These are phyloP conservation scores for Antarctomyces pellizariae DNA, from an alignment of 495 filamentous ascomycete species.

Conservation along the genomic window DNA sequence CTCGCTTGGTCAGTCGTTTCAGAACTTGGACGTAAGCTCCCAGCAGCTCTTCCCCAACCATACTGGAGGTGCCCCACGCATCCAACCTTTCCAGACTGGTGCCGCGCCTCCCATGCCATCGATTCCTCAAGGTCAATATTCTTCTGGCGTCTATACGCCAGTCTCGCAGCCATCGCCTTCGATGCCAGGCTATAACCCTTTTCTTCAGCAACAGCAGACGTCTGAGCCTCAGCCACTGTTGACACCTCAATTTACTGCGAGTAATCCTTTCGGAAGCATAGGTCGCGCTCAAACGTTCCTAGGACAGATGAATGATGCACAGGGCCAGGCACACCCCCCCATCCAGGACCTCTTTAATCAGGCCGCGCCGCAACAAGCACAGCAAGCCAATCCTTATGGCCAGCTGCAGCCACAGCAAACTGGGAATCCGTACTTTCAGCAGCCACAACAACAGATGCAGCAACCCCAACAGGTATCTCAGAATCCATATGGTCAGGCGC, in stretches of 20 bases:
- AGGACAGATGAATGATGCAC: conserved; percentile 5
- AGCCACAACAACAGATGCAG: conserved; percentile 8
- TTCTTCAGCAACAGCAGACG: conserved; percentile 23
- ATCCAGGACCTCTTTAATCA: conserved; percentile 8
- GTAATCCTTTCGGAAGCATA: no score
- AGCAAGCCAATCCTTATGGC: conserved; percentile 2
- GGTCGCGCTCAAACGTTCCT: no score
- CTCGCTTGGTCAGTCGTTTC: conserved; percentile 51
- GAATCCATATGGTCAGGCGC: conserved; percentile 17
- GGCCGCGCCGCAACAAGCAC: conserved; percentile 15
- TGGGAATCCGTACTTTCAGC: conserved; percentile 12
- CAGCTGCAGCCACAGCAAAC: conserved; percentile 2
- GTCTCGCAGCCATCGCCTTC: conserved; percentile 14
- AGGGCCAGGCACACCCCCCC: conserved; percentile 1
- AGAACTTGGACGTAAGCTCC: conserved; percentile 40
- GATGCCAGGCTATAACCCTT: conserved; percentile 37
- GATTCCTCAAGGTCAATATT: conserved; percentile 23
- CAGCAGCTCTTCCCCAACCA: conserved; percentile 61
- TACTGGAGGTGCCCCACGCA: conserved; percentile 48
- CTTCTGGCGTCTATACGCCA: conserved; percentile 13
- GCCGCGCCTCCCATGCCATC: conserved; percentile 20
- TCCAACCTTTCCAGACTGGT: conserved; percentile 32
- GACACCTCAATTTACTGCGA: conserved; percentile 10
- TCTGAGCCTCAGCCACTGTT: conserved; percentile 5
- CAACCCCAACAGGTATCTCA: conserved; percentile 17